Evolutionary conservation across 371 early-diverging fungal genomes (phyloP).

Genomic region (Actinomortierella ambigua): DNA sequence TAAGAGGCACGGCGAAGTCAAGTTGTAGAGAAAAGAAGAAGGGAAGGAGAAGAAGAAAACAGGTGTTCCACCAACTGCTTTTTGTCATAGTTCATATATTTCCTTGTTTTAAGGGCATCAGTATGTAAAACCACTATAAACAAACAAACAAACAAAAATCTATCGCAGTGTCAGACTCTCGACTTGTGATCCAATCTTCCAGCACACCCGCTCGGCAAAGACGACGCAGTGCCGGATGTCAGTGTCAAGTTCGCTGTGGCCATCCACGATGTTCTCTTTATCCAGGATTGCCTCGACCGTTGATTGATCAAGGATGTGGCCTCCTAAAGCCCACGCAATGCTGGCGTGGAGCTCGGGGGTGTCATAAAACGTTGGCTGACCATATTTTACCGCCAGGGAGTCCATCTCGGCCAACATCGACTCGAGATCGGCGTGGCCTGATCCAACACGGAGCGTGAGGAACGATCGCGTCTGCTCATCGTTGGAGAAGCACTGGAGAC

Average conservation of each 20-base stretch:
- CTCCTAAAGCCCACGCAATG: slow-evolving; percentile 42
- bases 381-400: slow-evolving; percentile 18
- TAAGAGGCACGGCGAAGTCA: slow-evolving; percentile 48
- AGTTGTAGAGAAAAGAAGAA: slow-evolving; percentile 13
- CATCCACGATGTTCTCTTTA: no score
- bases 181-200: no score
- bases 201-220: no score
- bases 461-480: slow-evolving; percentile 40
- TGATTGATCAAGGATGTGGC: slow-evolving; percentile 15
- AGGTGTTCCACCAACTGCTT: no score
- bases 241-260: no score
- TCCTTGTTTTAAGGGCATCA: no score
- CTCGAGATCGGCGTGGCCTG: slow-evolving; percentile 37
- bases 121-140: no score
- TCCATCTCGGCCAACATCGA: slow-evolving; percentile 37
- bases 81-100: no score
- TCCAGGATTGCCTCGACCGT: slow-evolving; percentile 5
- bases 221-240: no score
- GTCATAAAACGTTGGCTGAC: slow-evolving; percentile 34
- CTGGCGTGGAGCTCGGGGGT: slow-evolving; percentile 42
- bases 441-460: slow-evolving; percentile 37
- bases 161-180: no score
- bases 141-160: no score
- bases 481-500: slow-evolving; percentile 36
- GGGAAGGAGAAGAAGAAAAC: no score